Evolutionary conservation across 305 asterid species (phyloP).

Genomic region (Stenogyne calaminthoides): DNA sequence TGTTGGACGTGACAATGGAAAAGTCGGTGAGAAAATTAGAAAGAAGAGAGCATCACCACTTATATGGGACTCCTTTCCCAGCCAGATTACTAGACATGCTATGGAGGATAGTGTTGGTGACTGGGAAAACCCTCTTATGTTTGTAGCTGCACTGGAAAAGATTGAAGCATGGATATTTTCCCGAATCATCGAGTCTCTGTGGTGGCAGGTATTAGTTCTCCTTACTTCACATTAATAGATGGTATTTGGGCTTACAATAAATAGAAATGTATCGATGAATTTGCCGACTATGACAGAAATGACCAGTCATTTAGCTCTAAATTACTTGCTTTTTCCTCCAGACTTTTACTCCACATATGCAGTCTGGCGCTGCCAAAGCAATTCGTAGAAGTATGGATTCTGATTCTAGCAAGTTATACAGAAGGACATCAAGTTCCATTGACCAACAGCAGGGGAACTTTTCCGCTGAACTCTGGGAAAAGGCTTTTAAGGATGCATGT

Average conservation of each 20-base stretch:
- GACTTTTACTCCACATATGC: slow-evolving; percentile 92
- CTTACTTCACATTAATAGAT: background rate
- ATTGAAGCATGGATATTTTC: slow-evolving; percentile 80
- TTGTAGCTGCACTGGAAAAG: slow-evolving; percentile 63
- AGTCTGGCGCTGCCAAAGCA: slow-evolving; percentile 62
- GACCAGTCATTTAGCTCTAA: background rate
- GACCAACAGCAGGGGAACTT: slow-evolving; percentile 53
- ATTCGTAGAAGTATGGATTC: slow-evolving; percentile 40
- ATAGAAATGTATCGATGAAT: too few relatives aligned
- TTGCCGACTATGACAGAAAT: too few relatives aligned
- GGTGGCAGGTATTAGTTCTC: slow-evolving; percentile 79
- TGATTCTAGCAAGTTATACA: slow-evolving; percentile 37
- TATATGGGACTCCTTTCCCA: slow-evolving; percentile 52
- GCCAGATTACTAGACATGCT: slow-evolving; percentile 37
- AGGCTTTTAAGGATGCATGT: slow-evolving; percentile 83
- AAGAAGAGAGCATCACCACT: slow-evolving; percentile 44
- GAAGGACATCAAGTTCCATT: slow-evolving; percentile 46
- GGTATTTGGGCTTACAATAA: too few relatives aligned
- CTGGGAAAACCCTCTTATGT: slow-evolving; percentile 58
- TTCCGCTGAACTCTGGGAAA: slow-evolving; percentile 80
- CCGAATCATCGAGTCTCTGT: slow-evolving; percentile 74
- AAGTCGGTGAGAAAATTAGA: slow-evolving; percentile 28
- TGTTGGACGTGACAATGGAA: slow-evolving; percentile 37
- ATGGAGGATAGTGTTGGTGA: slow-evolving; percentile 37
- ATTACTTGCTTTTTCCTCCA: slow-evolving; percentile 30